Conservation (phyloP, 495 filamentous ascomycete genomes). For the Cladorrhinum samala region DNA sequence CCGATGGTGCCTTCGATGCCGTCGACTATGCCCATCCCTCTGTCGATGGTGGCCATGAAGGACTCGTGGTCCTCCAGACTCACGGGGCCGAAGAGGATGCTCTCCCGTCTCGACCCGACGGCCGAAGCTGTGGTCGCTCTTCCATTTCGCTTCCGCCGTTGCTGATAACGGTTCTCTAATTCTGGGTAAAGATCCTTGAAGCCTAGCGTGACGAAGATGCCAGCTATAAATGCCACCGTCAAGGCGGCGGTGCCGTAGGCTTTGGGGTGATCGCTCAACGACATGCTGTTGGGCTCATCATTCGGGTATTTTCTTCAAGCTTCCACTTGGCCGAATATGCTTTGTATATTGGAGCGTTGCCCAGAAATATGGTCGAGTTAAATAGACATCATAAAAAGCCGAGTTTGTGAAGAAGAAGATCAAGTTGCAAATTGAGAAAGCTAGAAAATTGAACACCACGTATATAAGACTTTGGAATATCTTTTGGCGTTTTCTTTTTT, state of each 20-base stretch:
- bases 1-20: constrained; percentile 93
- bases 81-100: constrained; percentile 39
- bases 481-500: neutral
- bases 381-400: neutral
- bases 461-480: neutral
- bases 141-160: constrained; percentile 19
- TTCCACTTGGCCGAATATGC: no score
- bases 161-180: constrained; percentile 55
- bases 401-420: neutral
- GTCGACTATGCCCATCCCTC: constrained; percentile 37
- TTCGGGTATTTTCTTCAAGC: neutral
- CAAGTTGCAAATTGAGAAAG: neutral
- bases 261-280: constrained; percentile 48
- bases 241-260: constrained; percentile 53
- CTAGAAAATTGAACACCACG: neutral
- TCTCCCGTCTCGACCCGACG: constrained; percentile 20
- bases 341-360: neutral
- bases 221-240: constrained; percentile 65
- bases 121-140: constrained; percentile 1
- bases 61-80: constrained; percentile 47
- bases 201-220: constrained; percentile 63
- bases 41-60: constrained; percentile 8
- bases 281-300: constrained; percentile 31
- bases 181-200: constrained; percentile 71
- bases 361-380: neutral